These are phyloP conservation scores for Tilletia setariae DNA, from an alignment of 1,284 basidiomycete species.

Conservation along the genomic window DNA sequence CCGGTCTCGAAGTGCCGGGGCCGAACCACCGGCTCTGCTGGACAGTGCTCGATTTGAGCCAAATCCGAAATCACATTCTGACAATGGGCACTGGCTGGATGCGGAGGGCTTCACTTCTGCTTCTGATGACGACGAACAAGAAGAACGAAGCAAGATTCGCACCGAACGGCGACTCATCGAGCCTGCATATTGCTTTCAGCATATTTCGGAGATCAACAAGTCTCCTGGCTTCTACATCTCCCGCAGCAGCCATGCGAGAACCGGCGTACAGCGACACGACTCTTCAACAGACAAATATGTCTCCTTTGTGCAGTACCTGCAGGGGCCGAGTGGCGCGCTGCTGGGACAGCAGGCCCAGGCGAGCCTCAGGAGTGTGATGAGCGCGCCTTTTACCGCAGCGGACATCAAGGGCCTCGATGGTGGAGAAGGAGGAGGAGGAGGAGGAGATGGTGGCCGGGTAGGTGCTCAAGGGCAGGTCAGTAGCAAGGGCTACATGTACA, in stretches of 20 bases:
- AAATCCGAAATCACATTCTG: not conserved
- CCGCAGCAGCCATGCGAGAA: not conserved
- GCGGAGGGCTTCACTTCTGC: not conserved
- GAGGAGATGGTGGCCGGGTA: not conserved
- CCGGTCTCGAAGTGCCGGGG: constrained; percentile 1
- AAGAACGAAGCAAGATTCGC: not conserved
- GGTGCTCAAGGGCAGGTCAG: not conserved
- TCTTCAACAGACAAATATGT: constrained; percentile 6
- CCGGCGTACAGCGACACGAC: not conserved
- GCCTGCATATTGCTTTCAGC: constrained; percentile 34
- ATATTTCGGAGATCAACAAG: constrained; percentile 37
- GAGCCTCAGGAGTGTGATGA: constrained; percentile 28
- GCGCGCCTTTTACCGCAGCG: constrained; percentile 11
- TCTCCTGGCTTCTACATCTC: constrained; percentile 28
- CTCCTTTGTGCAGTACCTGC: constrained; percentile 18
- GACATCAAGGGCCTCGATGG: constrained; percentile 22
- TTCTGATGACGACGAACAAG: constrained; percentile 2
- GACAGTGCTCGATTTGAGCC: no score
- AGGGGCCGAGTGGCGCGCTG: constrained; percentile 16
- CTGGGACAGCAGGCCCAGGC: constrained; percentile 26
- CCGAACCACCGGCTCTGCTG: not conserved
- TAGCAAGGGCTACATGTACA: constrained; percentile 34
- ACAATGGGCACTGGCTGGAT: not conserved
- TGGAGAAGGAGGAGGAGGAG: not conserved
- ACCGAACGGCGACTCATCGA: constrained; percentile 16